These are phyloP conservation scores for Pythium sp. DNA, from an alignment of 352 stramenopile genomes.

Conservation along the genomic window DNA sequence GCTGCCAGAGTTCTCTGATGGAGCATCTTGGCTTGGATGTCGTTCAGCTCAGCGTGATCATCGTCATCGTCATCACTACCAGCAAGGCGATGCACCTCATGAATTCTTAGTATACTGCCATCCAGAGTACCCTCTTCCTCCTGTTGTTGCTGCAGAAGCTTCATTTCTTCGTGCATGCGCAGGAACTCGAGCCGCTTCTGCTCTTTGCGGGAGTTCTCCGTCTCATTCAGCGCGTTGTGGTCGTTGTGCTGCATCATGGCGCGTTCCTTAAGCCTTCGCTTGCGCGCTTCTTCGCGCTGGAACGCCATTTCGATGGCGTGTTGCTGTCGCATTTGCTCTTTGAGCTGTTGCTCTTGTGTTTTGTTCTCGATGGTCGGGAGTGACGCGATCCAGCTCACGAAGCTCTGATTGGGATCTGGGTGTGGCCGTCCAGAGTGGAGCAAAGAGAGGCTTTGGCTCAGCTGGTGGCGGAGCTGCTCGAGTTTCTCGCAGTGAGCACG, in stretches of 20 bases:
- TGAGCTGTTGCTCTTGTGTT: constrained; percentile 29
- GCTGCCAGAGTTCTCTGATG: constrained; percentile 2
- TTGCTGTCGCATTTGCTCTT: constrained; percentile 39
- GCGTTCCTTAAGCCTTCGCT: constrained; percentile 37
- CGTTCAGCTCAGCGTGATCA: not conserved
- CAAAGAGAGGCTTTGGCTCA: constrained; percentile 32
- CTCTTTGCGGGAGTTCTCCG: constrained; percentile 21
- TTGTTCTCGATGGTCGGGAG: constrained; percentile 52
- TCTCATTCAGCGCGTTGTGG: constrained; percentile 24
- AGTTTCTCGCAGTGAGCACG: constrained; percentile 20
- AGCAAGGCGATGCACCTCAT: not conserved
- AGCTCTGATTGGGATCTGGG: constrained; percentile 34
- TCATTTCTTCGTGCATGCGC: constrained; percentile 31
- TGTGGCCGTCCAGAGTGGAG: constrained; percentile 41
- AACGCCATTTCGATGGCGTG: constrained; percentile 46
- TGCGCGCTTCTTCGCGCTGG: constrained; percentile 33
- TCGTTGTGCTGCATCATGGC: constrained; percentile 43
- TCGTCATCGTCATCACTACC: not conserved
- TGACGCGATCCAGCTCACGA: constrained; percentile 54
- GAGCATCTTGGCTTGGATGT: constrained; percentile 12
- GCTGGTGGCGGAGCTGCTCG: constrained; percentile 31
- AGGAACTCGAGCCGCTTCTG: constrained; percentile 22
- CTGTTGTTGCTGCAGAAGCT: constrained; percentile 18
- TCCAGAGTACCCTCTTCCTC: not conserved
- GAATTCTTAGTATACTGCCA: not conserved